Evolutionary conservation across 192 early-diverging fungal species (phyloP).

Genomic region (Podila epicladia): DNA sequence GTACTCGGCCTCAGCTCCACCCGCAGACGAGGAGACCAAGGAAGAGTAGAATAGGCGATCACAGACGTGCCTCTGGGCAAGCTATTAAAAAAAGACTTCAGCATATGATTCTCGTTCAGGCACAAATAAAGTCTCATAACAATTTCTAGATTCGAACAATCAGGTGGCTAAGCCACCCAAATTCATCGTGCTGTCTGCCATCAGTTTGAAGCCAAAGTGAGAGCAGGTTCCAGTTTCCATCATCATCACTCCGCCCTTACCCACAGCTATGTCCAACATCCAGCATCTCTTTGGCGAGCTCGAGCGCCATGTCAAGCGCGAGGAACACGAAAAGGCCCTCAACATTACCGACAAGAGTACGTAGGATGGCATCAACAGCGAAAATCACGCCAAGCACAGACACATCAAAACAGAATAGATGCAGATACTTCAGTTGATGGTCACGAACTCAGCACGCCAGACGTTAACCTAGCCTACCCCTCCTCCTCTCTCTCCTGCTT

Average conservation of each 20-base stretch:
- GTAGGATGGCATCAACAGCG: background rate
- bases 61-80: no score
- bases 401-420: no score
- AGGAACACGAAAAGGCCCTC: slow-evolving; percentile 64
- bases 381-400: background rate
- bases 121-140: no score
- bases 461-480: background rate
- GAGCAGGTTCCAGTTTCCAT: background rate
- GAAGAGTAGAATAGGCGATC: background rate
- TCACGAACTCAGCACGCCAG: no score
- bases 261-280: slow-evolving; percentile 21
- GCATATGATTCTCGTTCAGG: no score
- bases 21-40: background rate
- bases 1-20: slow-evolving; percentile 4
- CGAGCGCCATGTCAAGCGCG: slow-evolving; percentile 57
- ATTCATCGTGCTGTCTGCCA: background rate
- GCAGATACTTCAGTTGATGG: no score
- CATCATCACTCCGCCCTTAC: background rate
- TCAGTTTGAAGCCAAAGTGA: background rate
- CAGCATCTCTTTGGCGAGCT: slow-evolving; percentile 64
- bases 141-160: no score
- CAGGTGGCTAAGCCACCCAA: no score
- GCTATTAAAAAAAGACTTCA: no score
- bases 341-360: slow-evolving; percentile 64
- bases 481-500: background rate